phyloP scores from a whole-genome alignment of 2,329 filamentous ascomycete genomes.

The Saccharata proteae region DNA sequence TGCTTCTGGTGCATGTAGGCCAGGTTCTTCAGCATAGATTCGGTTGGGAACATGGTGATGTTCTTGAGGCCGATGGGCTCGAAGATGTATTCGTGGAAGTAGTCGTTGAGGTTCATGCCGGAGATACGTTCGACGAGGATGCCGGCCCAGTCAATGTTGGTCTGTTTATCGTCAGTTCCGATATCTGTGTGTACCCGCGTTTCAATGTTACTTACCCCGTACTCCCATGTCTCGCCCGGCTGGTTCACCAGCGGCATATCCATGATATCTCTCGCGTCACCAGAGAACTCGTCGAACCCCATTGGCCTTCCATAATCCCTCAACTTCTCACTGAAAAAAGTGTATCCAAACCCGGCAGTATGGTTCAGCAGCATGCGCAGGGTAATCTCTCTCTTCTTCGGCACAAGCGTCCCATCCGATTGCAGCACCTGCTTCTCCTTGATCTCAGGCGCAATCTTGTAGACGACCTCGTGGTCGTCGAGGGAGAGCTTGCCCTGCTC shows the following conservation, averaged over 20 bases:
- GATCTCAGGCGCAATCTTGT: constrained; percentile 23
- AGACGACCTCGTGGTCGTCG: constrained; percentile 21
- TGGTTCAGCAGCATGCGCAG: constrained; percentile 39
- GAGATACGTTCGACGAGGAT: constrained; percentile 34
- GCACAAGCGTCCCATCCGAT: constrained; percentile 21
- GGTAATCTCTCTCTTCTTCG: constrained; percentile 34
- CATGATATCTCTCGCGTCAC: constrained; percentile 39
- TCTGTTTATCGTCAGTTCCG: constrained; percentile 21
- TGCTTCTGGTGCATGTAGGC: constrained; percentile 45
- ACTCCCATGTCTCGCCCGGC: constrained; percentile 50
- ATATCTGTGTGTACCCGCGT: not conserved
- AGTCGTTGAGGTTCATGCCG: constrained; percentile 30
- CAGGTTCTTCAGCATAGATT: constrained; percentile 41
- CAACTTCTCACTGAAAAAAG: constrained; percentile 34
- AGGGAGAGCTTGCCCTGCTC: constrained; percentile 24
- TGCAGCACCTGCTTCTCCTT: constrained; percentile 29
- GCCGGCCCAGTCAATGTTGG: constrained; percentile 39
- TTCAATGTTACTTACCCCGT: constrained; percentile 25
- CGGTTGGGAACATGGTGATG: constrained; percentile 45
- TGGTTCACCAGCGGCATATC: constrained; percentile 47
- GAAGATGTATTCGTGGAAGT: constrained; percentile 35
- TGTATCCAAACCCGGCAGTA: constrained; percentile 38
- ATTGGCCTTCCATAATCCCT: constrained; percentile 32
- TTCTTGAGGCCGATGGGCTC: constrained; percentile 35
- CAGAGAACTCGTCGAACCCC: constrained; percentile 47